Evolutionary conservation across 179 eudicot genomes (phyloP).

Genomic region (Carnegiea gigantea): DNA sequence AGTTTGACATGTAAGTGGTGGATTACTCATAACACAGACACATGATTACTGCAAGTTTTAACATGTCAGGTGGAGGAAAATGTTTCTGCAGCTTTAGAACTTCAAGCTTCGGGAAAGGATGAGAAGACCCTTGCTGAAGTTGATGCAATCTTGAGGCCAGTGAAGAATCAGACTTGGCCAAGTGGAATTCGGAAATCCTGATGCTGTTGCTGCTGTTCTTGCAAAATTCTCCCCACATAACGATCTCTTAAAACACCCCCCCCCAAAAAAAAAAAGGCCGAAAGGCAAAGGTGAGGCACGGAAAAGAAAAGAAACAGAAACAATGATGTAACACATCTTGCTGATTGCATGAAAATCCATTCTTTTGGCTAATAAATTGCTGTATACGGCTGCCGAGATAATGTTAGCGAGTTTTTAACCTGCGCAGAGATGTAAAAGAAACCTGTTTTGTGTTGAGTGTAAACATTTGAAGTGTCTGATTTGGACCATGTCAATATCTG

Average conservation of each 20-base stretch:
- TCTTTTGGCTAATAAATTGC: too few species aligned
- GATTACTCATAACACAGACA: background rate
- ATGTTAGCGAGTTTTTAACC: too few species aligned
- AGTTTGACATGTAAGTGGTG: background rate
- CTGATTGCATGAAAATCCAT: background rate
- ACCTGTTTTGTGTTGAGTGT: background rate
- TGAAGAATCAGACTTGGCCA: constrained; percentile 90
- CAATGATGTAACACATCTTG: background rate
- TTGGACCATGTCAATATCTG: background rate
- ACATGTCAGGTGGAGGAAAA: constrained; percentile 74
- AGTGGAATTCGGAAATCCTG: constrained; percentile 55
- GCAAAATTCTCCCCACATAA: background rate
- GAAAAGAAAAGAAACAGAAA: background rate
- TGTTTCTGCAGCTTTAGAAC: constrained; percentile 72
- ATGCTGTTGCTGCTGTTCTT: background rate
- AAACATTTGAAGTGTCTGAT: background rate
- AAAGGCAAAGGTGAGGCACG: background rate
- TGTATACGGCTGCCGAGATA: too few species aligned
- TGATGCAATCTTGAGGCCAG: constrained; percentile 68
- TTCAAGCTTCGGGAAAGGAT: constrained; percentile 52
- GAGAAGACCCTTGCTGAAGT: constrained; percentile 53
- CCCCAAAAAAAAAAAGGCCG: background rate
- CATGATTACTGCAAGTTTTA: background rate
- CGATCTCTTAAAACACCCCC: background rate
- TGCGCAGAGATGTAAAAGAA: too few species aligned